phyloP scores from a whole-genome alignment of 2,329 filamentous ascomycete species.

The Fusarium floridanum region DNA sequence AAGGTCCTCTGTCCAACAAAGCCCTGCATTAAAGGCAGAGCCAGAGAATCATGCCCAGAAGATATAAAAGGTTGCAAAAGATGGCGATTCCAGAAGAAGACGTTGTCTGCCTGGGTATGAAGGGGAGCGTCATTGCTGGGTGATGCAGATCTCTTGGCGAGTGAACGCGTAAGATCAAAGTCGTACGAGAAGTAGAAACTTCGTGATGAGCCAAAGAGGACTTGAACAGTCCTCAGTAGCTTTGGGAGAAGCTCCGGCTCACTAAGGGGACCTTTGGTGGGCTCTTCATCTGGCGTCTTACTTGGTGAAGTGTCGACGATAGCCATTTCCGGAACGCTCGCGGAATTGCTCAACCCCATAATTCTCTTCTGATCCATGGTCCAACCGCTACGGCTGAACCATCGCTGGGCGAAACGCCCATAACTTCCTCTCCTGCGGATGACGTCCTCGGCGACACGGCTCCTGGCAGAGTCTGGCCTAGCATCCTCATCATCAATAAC shows the following conservation, averaged over 20 bases:
- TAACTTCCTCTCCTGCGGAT: constrained; percentile 86
- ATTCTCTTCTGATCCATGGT: constrained; percentile 76
- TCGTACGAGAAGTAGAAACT: constrained; percentile 98
- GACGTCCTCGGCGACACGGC: constrained; percentile 88
- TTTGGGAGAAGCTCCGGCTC: constrained; percentile 78
- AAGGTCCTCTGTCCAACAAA: constrained; percentile 92
- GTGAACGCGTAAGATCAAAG: constrained; percentile 84
- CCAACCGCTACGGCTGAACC: constrained; percentile 91
- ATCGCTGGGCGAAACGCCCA: constrained; percentile 88
- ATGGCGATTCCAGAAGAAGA: constrained; percentile 93
- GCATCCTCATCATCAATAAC: constrained; percentile 51
- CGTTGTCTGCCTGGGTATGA: constrained; percentile 77
- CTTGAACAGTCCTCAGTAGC: constrained; percentile 83
- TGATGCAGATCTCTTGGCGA: constrained; percentile 52
- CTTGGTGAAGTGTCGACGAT: constrained; percentile 29
- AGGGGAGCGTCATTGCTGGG: constrained; percentile 64
- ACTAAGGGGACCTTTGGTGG: constrained; percentile 32
- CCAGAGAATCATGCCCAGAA: constrained; percentile 76
- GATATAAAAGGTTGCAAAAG: constrained; percentile 81
- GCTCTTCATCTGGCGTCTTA: constrained; percentile 56
- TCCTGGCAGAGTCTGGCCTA: constrained; percentile 54
- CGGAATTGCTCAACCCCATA: constrained; percentile 72
- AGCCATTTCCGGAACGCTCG: constrained; percentile 33
- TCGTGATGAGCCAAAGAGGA: constrained; percentile 83
- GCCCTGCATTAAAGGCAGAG: constrained; percentile 90